These are phyloP conservation scores for Cubamyces lactineus DNA, from an alignment of 768 basidiomycete genomes.

Conservation along the genomic window DNA sequence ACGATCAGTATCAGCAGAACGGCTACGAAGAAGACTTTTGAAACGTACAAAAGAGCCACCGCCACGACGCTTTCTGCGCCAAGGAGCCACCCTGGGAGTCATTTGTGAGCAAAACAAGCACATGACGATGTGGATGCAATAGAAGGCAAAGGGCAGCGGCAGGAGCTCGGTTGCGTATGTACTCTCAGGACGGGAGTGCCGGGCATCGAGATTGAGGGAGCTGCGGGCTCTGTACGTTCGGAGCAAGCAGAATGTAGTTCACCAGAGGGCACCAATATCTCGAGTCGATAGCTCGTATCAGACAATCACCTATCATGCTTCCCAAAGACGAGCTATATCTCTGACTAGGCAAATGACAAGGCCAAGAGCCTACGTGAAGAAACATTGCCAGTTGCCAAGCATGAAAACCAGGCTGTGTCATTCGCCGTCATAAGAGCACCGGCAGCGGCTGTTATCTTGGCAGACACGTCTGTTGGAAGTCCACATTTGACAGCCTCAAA, in stretches of 20 bases:
- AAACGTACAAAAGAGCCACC: conserved; percentile 24
- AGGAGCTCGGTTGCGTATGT: too few relatives aligned
- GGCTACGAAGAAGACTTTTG: neutral
- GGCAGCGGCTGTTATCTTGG: too few relatives aligned
- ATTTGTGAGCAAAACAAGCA: neutral
- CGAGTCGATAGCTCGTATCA: too few relatives aligned
- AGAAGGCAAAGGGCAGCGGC: neutral
- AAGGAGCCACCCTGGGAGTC: conserved; percentile 31
- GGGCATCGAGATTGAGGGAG: neutral
- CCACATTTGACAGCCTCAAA: neutral
- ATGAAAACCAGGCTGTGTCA: too few relatives aligned
- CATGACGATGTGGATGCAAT: neutral
- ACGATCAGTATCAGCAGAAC: neutral
- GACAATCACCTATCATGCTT: too few relatives aligned
- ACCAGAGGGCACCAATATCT: too few relatives aligned
- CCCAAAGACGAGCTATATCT: too few relatives aligned
- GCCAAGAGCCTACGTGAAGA: too few relatives aligned
- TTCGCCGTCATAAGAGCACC: too few relatives aligned
- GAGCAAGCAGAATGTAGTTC: neutral
- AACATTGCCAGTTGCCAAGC: too few relatives aligned
- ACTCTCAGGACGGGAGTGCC: too few relatives aligned
- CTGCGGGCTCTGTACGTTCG: neutral
- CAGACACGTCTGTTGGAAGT: neutral
- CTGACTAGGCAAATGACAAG: too few relatives aligned
- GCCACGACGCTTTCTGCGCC: conserved; percentile 17